Evolutionary conservation across 306 rosid species (phyloP).

Genomic region (Ormosia semicastrata): DNA sequence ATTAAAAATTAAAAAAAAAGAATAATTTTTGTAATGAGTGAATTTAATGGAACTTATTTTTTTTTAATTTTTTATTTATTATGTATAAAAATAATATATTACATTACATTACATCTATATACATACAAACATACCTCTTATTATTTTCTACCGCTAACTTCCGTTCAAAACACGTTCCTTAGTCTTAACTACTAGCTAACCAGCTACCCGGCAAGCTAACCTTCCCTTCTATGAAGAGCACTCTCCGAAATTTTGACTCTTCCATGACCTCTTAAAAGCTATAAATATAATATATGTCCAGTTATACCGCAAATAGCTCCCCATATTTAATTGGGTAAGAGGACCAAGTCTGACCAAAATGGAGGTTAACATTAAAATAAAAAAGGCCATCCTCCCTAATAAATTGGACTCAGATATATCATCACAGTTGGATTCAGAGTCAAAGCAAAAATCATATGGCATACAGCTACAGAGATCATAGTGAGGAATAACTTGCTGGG

Average conservation of each 20-base stretch:
- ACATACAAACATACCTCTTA: too few species aligned
- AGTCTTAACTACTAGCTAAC: conserved; percentile 23
- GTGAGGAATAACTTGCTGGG: not conserved
- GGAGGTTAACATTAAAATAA: not conserved
- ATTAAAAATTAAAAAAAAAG: too few species aligned
- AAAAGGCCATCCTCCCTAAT: not conserved
- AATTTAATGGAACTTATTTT: too few species aligned
- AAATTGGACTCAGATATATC: not conserved
- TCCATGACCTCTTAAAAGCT: not conserved
- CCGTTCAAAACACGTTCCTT: conserved; percentile 34
- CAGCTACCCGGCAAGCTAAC: conserved; percentile 5
- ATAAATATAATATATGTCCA: not conserved
- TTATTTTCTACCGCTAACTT: conserved; percentile 13
- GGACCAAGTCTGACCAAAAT: not conserved
- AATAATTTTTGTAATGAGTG: too few species aligned
- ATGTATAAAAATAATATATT: too few species aligned
- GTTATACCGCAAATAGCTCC: not conserved
- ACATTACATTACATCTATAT: too few species aligned
- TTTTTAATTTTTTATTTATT: too few species aligned
- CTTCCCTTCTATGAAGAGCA: not conserved
- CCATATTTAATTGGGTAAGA: not conserved
- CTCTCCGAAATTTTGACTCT: not conserved
- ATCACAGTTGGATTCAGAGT: not conserved
- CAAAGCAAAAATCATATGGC: not conserved
- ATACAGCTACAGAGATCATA: not conserved